These are phyloP conservation scores for Nothophoma quercina DNA, from an alignment of 2,329 filamentous ascomycete species.

Conservation along the genomic window DNA sequence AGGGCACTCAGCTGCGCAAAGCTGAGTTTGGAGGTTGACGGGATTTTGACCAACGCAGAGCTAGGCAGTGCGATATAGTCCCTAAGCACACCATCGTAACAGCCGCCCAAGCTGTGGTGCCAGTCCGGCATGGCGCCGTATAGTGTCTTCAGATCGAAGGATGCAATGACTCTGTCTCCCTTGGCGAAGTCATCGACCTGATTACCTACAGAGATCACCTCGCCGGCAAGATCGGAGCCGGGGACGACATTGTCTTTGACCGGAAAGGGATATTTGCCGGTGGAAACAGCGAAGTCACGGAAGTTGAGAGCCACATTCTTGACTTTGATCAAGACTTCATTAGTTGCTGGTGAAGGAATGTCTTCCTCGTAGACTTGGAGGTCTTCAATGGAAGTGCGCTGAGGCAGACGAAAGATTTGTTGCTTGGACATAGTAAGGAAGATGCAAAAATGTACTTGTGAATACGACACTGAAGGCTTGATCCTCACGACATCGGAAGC, in stretches of 20 bases:
- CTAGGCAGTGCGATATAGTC: conserved; percentile 19
- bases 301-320: conserved; percentile 24
- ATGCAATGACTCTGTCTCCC: conserved; percentile 26
- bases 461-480: too few species aligned
- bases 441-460: too few species aligned
- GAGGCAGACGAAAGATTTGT: conserved; percentile 16
- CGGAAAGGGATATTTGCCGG: conserved; percentile 17
- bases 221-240: conserved; percentile 22
- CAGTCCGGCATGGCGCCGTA: conserved; percentile 10
- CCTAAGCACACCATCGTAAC: conserved; percentile 20
- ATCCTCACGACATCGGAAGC: too few species aligned
- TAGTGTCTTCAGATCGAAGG: conserved; percentile 8
- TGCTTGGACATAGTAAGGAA: conserved; percentile 15
- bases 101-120: conserved; percentile 1
- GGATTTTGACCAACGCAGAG: conserved; percentile 17
- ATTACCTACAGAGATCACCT: conserved; percentile 15
- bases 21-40: conserved; percentile 2
- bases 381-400: conserved; percentile 5
- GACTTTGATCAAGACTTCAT: conserved; percentile 25
- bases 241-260: conserved; percentile 21
- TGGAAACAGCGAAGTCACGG: conserved; percentile 22
- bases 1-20: conserved; percentile 14
- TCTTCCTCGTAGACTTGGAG: conserved; percentile 2
- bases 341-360: neutral
- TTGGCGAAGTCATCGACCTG: conserved; percentile 14